Percentiles rank a stretch among this genome's conserved stretches.
These are phyloP conservation scores for Penicillium parvum DNA, from an alignment of 495 filamentous ascomycete species.

Conservation along the genomic window DNA sequence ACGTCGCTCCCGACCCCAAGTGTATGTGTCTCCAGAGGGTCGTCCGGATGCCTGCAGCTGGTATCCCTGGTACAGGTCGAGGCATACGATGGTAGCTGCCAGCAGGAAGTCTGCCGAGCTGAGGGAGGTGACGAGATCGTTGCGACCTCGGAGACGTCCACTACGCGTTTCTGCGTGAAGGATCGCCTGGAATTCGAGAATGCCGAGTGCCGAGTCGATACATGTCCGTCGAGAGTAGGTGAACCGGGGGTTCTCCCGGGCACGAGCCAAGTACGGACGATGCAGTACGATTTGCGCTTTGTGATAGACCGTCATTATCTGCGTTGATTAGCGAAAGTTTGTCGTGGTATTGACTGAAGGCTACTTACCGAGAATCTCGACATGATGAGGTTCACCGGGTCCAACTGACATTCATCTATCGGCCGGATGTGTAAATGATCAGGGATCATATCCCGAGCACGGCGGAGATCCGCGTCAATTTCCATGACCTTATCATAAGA, in stretches of 20 bases:
- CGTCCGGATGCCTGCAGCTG: constrained; percentile 34
- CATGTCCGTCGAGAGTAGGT: constrained; percentile 79
- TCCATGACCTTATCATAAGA: constrained; percentile 86
- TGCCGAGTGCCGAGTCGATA: constrained; percentile 79
- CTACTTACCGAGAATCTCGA: constrained; percentile 64
- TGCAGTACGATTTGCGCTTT: constrained; percentile 87
- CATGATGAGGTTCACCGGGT: constrained; percentile 76
- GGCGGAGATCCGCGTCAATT: constrained; percentile 71
- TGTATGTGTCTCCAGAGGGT: constrained; percentile 51
- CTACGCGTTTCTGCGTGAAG: constrained; percentile 69
- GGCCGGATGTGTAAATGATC: constrained; percentile 72
- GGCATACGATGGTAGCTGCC: constrained; percentile 78
- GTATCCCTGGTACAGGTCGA: constrained; percentile 63
- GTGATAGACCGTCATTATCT: constrained; percentile 82
- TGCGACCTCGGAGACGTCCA: constrained; percentile 67
- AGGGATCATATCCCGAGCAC: constrained; percentile 65
- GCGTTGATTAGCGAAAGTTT: constrained; percentile 7
- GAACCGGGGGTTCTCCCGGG: constrained; percentile 76
- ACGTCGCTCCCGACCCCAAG: constrained; percentile 65
- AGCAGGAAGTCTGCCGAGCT: constrained; percentile 82
- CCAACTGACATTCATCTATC: constrained; percentile 70
- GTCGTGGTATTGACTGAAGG: background rate
- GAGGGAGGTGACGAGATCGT: constrained; percentile 70
- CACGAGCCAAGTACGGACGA: constrained; percentile 73
- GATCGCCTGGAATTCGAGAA: constrained; percentile 70